Base-by-base conservation (phyloP, 2,329 filamentous ascomycete genomes). In the Cephalotrichum gorgonifer region DNA sequence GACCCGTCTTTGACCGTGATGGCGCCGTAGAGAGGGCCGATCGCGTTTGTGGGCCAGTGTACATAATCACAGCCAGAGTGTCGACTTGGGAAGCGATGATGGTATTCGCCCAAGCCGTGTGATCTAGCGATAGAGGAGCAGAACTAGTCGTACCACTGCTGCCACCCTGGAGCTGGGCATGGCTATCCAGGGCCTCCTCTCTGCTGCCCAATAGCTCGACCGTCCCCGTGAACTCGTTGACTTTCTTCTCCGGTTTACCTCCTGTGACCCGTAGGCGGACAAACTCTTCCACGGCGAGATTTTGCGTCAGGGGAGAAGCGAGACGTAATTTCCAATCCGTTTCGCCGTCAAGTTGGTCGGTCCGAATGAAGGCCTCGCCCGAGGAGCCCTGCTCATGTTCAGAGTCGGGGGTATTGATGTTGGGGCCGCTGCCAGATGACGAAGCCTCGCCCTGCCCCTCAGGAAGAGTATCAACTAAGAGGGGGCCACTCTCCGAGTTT, bases 101-200 rank as follows among this genome's bases (percentile, higher is more conserved):
- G 0, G 93, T 98, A 62, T 97, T 98, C 17, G 91, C 91, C 93
- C 94, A 98, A 9, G 94, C 93, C 7, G 93, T 97, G 61, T 98
- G 96, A 66, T 98, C 93, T 54, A 98, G 96, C 2, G 81, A 88
- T 33, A 98, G 72, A 2, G 90, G 82, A 2, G 83, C 79, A 5
- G 85, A 86, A 51, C 78, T 78, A 15, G 66, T 55, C 17, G 54
- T 54, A 20, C 67, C 67, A 15, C 59, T 60, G 5, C 60, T 53
- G 20, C 43, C 26, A n/a, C 23, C 31, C 26, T 43, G 46, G 6
- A 48, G 38, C 9, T 28, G 22, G n/a, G 61, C 55, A 26, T 65
- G 62, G 23, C 63, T 17, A 28, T 53, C 45, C 60, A 70, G 74
- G 54, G 64, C 75, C 55, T 68, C 69, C 54, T 66, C 67, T 52